phyloP scores from a whole-genome alignment of 176 grass and related monocot species.

The Avena atlantica region DNA sequence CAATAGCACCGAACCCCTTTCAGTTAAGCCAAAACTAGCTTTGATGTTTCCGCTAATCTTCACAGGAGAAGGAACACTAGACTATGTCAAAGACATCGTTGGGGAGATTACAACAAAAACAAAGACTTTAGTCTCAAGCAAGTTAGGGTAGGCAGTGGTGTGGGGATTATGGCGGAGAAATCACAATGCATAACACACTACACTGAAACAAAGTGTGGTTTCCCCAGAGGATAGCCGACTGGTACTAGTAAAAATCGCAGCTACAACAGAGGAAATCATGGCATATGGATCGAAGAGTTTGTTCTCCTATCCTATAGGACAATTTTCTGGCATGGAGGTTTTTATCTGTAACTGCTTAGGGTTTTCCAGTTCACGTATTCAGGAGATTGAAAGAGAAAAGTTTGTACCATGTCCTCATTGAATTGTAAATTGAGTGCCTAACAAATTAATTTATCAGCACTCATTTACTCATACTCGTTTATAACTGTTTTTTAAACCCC shows the following conservation, averaged over 20 bases:
- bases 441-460: not conserved
- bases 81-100: not conserved
- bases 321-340: not conserved
- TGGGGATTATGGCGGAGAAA: slow-evolving; percentile 1
- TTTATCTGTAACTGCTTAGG: slow-evolving; percentile 4
- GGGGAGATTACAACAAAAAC: not conserved
- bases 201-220: not conserved
- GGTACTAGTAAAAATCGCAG: not conserved
- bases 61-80: not conserved
- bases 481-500: not conserved
- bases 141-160: not conserved
- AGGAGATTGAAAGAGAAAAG: not conserved
- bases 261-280: slow-evolving; percentile 1
- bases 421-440: not conserved
- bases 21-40: not conserved
- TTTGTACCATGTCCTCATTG: not conserved
- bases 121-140: not conserved
- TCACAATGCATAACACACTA: not conserved
- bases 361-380: not conserved
- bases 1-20: not conserved
- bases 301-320: not conserved
- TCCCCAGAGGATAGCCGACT: not conserved
- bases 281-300: not conserved
- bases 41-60: slow-evolving; percentile 12
- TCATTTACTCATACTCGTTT: not conserved